These are phyloP conservation scores for Paxillus involutus DNA, from an alignment of 768 basidiomycete species.

Conservation along the genomic window DNA sequence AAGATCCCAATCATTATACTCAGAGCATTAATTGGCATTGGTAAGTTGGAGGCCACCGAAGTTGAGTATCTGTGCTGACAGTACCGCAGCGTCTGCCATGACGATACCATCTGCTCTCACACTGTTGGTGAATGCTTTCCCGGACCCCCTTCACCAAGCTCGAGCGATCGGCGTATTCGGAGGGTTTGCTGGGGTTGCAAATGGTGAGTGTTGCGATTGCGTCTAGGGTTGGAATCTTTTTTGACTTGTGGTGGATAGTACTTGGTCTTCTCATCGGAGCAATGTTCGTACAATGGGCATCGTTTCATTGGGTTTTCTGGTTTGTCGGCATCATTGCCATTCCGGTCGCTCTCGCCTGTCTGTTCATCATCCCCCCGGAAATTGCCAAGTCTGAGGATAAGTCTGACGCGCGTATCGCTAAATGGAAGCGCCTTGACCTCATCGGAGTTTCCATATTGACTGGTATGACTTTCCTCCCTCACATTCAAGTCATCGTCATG, in stretches of 20 bases:
- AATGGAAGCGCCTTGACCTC: constrained; percentile 36
- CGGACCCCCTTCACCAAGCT: constrained; percentile 45
- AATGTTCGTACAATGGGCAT: constrained; percentile 22
- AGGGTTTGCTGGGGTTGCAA: constrained; percentile 45
- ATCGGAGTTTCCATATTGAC: constrained; percentile 40
- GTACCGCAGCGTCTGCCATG: constrained; percentile 41
- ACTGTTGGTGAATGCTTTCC: constrained; percentile 50
- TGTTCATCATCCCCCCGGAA: constrained; percentile 36
- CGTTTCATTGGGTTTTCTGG: constrained; percentile 55
- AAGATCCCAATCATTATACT: constrained; percentile 50
- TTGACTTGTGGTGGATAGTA: too few relatives aligned
- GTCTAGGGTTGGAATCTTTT: too few relatives aligned
- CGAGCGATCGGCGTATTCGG: constrained; percentile 48
- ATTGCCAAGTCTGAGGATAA: neutral
- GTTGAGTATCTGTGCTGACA: constrained; percentile 1
- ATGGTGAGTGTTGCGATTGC: constrained; percentile 27
- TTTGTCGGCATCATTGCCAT: constrained; percentile 40
- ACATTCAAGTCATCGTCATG: neutral
- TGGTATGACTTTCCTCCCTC: constrained; percentile 20
- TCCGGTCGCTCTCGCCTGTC: constrained; percentile 29
- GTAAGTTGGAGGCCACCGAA: constrained; percentile 18
- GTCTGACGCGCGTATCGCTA: constrained; percentile 1
- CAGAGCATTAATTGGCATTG: constrained; percentile 50
- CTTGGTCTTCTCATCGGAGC: too few relatives aligned
- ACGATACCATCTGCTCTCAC: constrained; percentile 52